Conservation (phyloP, 2,329 filamentous ascomycete species). For the Xylaria sp. region DNA sequence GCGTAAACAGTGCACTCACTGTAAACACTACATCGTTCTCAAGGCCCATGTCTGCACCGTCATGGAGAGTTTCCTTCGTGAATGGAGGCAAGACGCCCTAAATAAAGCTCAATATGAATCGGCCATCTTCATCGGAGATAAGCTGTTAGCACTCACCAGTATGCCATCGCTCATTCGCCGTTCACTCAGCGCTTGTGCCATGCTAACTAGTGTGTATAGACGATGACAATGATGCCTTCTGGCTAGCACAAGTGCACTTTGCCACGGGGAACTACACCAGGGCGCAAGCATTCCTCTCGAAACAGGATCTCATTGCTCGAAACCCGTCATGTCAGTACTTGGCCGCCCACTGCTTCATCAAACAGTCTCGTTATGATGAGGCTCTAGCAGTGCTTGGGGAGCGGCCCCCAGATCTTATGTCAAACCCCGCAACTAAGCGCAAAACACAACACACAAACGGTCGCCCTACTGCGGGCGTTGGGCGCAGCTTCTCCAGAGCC, state of each 20-base stretch:
- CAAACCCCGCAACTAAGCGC: constrained; percentile 69
- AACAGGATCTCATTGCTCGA: constrained; percentile 81
- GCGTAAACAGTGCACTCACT: constrained; percentile 12
- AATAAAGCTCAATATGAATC: constrained; percentile 97
- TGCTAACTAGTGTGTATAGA: constrained; percentile 62
- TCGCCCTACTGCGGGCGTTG: constrained; percentile 39
- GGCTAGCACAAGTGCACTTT: constrained; percentile 98
- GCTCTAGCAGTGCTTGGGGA: constrained; percentile 88
- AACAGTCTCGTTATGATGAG: constrained; percentile 89
- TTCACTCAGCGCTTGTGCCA: constrained; percentile 14
- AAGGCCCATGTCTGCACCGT: constrained; percentile 24
- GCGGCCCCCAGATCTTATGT: constrained; percentile 87
- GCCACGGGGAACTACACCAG: constrained; percentile 93
- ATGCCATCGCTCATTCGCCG: constrained; percentile 48
- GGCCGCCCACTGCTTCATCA: constrained; percentile 92
- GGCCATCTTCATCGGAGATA: constrained; percentile 97
- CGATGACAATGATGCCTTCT: constrained; percentile 93
- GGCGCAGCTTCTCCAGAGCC: constrained; percentile 39
- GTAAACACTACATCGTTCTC: constrained; percentile 20
- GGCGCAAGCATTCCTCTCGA: constrained; percentile 84
- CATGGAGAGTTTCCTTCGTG: constrained; percentile 94
- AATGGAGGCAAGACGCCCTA: constrained; percentile 94
- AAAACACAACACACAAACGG: constrained; percentile 73
- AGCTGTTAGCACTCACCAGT: constrained; percentile 94
- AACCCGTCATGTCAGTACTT: constrained; percentile 92